Evolutionary conservation across 169 alveolate genomes (phyloP).

Genomic region (Perkinsus chesapeaki): DNA sequence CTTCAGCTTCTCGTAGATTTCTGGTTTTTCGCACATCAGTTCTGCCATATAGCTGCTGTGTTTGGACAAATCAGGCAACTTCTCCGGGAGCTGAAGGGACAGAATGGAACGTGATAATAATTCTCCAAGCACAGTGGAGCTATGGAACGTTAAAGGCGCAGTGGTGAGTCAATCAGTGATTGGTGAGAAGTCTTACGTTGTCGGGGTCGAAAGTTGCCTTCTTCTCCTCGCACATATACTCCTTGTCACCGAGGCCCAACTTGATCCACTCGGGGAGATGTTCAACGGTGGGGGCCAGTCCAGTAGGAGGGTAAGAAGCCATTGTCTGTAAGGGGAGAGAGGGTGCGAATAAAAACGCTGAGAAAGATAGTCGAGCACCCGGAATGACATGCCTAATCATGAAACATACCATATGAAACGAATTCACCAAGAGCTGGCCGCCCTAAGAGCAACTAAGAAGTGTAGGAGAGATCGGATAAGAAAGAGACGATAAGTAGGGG

Average conservation of each 20-base stretch:
- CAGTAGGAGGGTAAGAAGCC: constrained; percentile 7
- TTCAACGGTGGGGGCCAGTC: constrained; percentile 11
- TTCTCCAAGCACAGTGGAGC: too few relatives aligned
- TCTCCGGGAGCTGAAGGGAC: constrained; percentile 3
- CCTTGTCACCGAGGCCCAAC: constrained; percentile 11
- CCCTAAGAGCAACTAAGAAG: too few relatives aligned
- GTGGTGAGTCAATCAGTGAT: not conserved
- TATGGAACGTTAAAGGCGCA: not conserved
- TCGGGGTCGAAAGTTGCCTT: constrained; percentile 11
- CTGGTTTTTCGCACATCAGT: constrained; percentile 6
- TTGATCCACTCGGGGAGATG: constrained; percentile 18
- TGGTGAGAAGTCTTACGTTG: not conserved
- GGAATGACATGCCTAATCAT: too few relatives aligned
- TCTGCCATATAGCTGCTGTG: constrained; percentile 12
- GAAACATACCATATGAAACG: too few relatives aligned
- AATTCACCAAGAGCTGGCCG: too few relatives aligned
- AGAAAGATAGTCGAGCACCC: too few relatives aligned
- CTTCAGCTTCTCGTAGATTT: constrained; percentile 8
- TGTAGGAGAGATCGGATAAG: too few relatives aligned
- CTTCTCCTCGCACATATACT: constrained; percentile 14
- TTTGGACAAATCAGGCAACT: constrained; percentile 11
- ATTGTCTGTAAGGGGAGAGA: not conserved
- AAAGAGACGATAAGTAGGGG: too few relatives aligned
- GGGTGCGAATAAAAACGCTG: not conserved
- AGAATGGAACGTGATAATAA: too few relatives aligned